These are phyloP conservation scores for Viridothelium virens DNA, from an alignment of 495 filamentous ascomycete species.

Conservation along the genomic window DNA sequence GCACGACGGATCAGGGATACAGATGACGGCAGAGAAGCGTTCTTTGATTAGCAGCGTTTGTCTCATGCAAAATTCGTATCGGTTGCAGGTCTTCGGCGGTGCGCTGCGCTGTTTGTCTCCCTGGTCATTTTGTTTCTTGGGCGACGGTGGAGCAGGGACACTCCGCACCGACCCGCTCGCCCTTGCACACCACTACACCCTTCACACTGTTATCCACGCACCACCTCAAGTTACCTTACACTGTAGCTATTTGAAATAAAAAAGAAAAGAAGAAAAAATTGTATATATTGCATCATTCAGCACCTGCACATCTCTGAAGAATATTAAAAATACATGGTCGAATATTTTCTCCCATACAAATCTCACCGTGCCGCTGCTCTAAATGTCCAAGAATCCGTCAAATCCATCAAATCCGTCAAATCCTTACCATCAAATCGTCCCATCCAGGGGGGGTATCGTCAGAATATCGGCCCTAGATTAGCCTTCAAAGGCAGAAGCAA, in stretches of 20 bases:
- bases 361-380: not conserved
- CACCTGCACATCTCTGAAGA: not conserved
- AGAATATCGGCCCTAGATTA: not conserved
- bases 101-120: not conserved
- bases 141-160: not conserved
- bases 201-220: not conserved
- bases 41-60: not conserved
- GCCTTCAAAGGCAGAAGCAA: not conserved
- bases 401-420: not conserved
- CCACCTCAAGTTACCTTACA: not conserved
- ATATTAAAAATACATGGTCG: no score
- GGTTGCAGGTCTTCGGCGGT: not conserved
- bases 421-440: slow-evolving; percentile 1
- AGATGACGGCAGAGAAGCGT: not conserved
- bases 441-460: slow-evolving; percentile 8
- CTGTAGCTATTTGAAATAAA: not conserved
- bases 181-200: not conserved
- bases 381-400: not conserved
- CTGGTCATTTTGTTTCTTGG: slow-evolving; percentile 2
- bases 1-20: not conserved
- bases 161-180: not conserved
- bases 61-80: not conserved
- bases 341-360: not conserved
- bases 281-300: not conserved
- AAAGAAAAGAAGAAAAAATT: no score